Evolutionary conservation across 805 yeast genomes (phyloP).

Genomic region (Monosporozyma unispora): DNA sequence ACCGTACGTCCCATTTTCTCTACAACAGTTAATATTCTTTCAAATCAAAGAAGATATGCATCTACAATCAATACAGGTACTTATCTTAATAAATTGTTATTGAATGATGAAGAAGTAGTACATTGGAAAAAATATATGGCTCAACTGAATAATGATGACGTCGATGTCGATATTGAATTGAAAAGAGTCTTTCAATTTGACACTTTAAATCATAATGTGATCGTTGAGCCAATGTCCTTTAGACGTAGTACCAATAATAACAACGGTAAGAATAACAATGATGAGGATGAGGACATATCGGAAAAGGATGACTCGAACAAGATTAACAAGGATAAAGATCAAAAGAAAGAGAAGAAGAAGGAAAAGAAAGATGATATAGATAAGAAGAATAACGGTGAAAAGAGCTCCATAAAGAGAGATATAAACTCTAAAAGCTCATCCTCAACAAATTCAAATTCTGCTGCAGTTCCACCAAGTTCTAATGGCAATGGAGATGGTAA

Average conservation of each 20-base stretch:
- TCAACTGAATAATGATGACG: neutral
- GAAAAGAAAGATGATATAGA: slow-evolving; percentile 1
- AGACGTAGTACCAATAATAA: neutral
- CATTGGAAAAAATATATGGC: slow-evolving; percentile 1
- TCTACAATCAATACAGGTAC: slow-evolving; percentile 1
- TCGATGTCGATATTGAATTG: neutral
- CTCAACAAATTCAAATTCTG: neutral
- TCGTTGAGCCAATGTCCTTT: neutral
- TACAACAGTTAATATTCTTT: neutral
- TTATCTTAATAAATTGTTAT: neutral
- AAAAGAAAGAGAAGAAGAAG: slow-evolving; percentile 1
- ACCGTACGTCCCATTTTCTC: neutral
- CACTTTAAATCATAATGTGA: neutral
- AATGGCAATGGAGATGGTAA: slow-evolving; percentile 12
- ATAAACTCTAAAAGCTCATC: neutral
- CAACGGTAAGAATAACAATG: neutral
- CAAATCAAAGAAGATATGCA: neutral
- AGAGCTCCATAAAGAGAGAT: neutral
- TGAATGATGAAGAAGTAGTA: neutral
- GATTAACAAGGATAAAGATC: neutral
- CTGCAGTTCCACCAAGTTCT: slow-evolving; percentile 6
- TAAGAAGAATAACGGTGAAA: neutral
- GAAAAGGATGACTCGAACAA: neutral
- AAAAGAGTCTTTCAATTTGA: neutral
- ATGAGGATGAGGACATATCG: neutral